Base-by-base conservation (phyloP, 1,284 basidiomycete genomes). In the Ustilago shanxiensis region DNA sequence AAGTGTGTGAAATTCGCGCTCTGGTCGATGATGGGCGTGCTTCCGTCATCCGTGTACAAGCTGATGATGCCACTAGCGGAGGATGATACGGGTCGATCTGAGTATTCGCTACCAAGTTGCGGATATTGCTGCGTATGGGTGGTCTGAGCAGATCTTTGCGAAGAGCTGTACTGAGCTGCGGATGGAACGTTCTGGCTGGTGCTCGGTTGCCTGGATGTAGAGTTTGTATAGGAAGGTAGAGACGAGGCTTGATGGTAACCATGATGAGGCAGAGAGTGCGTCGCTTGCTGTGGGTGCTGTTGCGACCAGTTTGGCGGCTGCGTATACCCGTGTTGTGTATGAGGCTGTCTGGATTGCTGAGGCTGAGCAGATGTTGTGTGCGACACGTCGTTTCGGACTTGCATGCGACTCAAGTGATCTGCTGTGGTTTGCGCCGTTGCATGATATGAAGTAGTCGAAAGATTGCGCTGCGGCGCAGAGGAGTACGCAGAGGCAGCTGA, bases 11-110 rank as follows among this genome's bases (percentile, higher is more conserved):
- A 72, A n/a, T 13, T 55, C 5, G 64, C 45, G 28, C 7, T 57
- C 11, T 63, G 64, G 20, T 67, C 65, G 33, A 63, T 24, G 20
- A 39, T 53, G 22, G 60, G 67, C 2, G 67, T 64, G 20, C 60
- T 52, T 26, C 29, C 22, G 24, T 72, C 77, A 14, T 76, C 69
- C 3, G 70, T 69, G 44, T 79, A 79, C 49, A 79, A 41, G 66
- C 73, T 79, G 61, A 79, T 79, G 62, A 79, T 79, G 29, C 73
- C 78, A 31, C 70, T 77, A 11, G 78, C 78, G 0, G 78, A 74
- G 10, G 70, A 71, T 0, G 75, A 77, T 14, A 71, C 66, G 16
- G 75, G 75, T 26, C 75, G 67, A 35, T 56, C 49, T 1, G 39
- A 9, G 3, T 58, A 6, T 14, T 65, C 70, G 11, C 20, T 45